Percentiles rank a stretch among this genome's conserved stretches.
These are phyloP conservation scores for Murraya koenigii DNA, from an alignment of 345 rosid genomes.

Conservation along the genomic window DNA sequence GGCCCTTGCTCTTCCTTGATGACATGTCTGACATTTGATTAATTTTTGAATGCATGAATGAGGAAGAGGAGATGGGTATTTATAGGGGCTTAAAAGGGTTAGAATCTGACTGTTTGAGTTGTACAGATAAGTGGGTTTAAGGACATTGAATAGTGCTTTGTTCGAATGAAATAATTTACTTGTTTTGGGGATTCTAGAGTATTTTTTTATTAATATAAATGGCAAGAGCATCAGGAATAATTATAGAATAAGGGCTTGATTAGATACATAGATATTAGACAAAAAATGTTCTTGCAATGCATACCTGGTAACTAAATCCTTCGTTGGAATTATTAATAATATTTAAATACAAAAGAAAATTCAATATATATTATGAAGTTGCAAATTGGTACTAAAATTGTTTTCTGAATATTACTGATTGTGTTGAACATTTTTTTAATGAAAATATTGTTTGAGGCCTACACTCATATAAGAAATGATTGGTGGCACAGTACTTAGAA, in stretches of 20 bases:
- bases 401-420: background rate
- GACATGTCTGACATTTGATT: background rate
- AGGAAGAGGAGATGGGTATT: background rate
- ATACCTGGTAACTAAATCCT: background rate
- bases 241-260: background rate
- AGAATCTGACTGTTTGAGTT: background rate
- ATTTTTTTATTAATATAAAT: background rate
- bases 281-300: background rate
- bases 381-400: background rate
- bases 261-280: background rate
- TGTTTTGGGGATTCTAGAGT: slow-evolving; percentile 12
- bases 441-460: too few relatives aligned
- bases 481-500: too few relatives aligned
- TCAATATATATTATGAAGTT: background rate
- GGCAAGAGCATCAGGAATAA: slow-evolving; percentile 4
- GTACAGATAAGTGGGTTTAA: background rate
- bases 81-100: background rate
- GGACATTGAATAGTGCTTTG: background rate
- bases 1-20: slow-evolving; percentile 29
- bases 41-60: background rate
- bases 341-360: too few relatives aligned
- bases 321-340: background rate
- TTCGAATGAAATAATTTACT: slow-evolving; percentile 14
- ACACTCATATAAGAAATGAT: too few relatives aligned
- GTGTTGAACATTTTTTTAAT: background rate